A percentile compares a stretch with the other conserved stretches of the same genome.
phyloP scores from a whole-genome alignment of 164 flowering plant genomes.

The Stephania cephalantha region DNA sequence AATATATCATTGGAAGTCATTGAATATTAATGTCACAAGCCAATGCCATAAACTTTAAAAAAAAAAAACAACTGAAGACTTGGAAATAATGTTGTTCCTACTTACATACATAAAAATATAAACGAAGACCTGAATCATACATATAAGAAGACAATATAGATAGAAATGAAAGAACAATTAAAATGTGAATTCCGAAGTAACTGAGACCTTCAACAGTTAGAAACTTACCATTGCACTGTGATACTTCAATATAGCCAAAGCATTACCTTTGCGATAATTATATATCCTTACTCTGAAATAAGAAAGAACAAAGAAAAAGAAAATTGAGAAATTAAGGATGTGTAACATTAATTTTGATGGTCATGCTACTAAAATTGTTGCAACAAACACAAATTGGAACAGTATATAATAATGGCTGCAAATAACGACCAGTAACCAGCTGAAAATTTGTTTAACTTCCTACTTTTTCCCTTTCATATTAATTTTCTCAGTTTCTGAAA shows the following conservation, averaged over 20 bases:
- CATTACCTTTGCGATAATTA: constrained; percentile 72
- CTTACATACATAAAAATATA: no score
- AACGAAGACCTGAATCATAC: no score
- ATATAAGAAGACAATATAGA: no score
- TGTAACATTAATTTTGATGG: background rate
- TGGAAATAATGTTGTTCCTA: no score
- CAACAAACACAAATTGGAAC: background rate
- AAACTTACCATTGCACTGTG: constrained; percentile 63
- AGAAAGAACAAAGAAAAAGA: constrained; percentile 10
- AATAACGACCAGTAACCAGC: background rate
- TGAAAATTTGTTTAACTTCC: background rate
- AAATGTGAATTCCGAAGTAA: no score
- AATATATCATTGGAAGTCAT: no score
- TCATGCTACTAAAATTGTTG: no score
- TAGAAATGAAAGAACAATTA: no score
- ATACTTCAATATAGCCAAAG: constrained; percentile 84
- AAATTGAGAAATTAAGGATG: background rate
- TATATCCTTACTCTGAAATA: constrained; percentile 59
- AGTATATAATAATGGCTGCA: background rate
- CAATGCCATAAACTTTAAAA: no score
- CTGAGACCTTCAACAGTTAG: background rate
- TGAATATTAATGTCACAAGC: no score
- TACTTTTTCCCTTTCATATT: background rate
- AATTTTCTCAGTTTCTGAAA: background rate
- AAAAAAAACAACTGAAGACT: no score